phyloP scores from a whole-genome alignment of 192 early-diverging fungal genomes.

The Backusella westeae region DNA sequence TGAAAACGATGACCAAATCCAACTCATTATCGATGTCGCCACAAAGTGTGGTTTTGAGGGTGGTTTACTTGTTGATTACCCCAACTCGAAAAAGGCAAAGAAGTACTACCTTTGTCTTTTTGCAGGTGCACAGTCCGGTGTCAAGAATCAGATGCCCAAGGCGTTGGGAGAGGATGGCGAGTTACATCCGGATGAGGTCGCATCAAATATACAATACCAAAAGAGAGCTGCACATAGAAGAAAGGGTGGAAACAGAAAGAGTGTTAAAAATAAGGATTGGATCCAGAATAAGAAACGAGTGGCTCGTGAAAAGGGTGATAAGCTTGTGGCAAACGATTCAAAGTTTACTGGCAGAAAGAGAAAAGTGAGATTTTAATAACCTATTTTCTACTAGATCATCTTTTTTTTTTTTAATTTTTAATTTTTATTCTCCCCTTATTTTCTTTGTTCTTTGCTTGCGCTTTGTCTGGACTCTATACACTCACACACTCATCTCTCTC shows the following conservation, averaged over 20 bases:
- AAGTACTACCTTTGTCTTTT: slow-evolving; percentile 97
- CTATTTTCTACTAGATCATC: not conserved
- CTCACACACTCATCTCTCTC: slow-evolving; percentile 2
- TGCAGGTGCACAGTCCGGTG: slow-evolving; percentile 76
- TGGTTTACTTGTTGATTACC: slow-evolving; percentile 93
- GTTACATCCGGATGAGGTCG: slow-evolving; percentile 37
- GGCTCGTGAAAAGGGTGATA: slow-evolving; percentile 74
- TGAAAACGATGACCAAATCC: slow-evolving; percentile 91
- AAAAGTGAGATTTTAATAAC: slow-evolving; percentile 74
- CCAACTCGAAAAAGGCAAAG: slow-evolving; percentile 94
- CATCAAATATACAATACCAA: slow-evolving; percentile 40
- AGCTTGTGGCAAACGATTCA: slow-evolving; percentile 77
- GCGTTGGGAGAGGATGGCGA: slow-evolving; percentile 60
- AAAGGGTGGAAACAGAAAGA: slow-evolving; percentile 46
- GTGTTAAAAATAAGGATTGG: slow-evolving; percentile 86
- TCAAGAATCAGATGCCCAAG: slow-evolving; percentile 58
- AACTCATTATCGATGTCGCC: slow-evolving; percentile 86
- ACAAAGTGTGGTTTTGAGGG: slow-evolving; percentile 95
- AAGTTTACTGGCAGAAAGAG: slow-evolving; percentile 96
- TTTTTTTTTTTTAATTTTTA: too few relatives aligned
- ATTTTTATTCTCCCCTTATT: not conserved
- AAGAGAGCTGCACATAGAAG: slow-evolving; percentile 34
- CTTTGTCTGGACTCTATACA: slow-evolving; percentile 8
- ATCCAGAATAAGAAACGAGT: slow-evolving; percentile 90
- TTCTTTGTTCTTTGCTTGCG: slow-evolving; percentile 9